Evolutionary conservation across 495 filamentous ascomycete genomes (phyloP), one percentile per base, ranked within the genome.

Genomic region (Glutinoglossum americanum): DNA sequence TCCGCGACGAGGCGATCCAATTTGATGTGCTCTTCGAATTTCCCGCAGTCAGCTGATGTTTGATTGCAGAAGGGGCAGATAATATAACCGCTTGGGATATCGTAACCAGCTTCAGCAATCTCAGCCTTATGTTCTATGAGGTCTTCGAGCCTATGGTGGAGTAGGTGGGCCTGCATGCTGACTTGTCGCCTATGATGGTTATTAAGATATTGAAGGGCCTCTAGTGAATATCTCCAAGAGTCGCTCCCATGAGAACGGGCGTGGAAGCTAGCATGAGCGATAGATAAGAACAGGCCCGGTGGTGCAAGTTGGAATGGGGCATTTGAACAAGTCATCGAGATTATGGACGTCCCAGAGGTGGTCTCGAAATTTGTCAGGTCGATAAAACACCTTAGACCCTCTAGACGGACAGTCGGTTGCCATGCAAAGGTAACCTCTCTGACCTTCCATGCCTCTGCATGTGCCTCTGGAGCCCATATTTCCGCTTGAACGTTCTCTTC

Each of bases 401-500:
- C 32, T 35, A 41, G 37, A 41, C 6, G 15, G 37, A 41, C 37
- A 41, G 37, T 41, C 17, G 37, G 35, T 15, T 7, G 54, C 54
- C 17, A 26, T 32, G 23, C 54, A 55, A 35, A n/a, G 21, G 28
- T 28, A n/a, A 33, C 10, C 26, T 32, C 10, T 17, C 28, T 10
- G 10, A 8, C 21, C 25, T 33, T 7, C 4, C 25, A 55, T 55
- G 54, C 54, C 35, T 6, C 27, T 55, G 33, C 54, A 55, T 55
- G 28, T 55, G 54, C 54, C 54, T 55, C 21, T 55, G 5, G 39
- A 55, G 54, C 10, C 35, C 54, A 33, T 35, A 35, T 21, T 8
- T 55, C 39, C 54, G 54, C 54, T 32, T 35, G 54, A 55, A 55
- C 39, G 54, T 55, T 19, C 54, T 4, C 39, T n/a, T 21, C 17